These are phyloP conservation scores for Magnolia changhungtana DNA, from an alignment of 164 flowering plant species.

Conservation along the genomic window DNA sequence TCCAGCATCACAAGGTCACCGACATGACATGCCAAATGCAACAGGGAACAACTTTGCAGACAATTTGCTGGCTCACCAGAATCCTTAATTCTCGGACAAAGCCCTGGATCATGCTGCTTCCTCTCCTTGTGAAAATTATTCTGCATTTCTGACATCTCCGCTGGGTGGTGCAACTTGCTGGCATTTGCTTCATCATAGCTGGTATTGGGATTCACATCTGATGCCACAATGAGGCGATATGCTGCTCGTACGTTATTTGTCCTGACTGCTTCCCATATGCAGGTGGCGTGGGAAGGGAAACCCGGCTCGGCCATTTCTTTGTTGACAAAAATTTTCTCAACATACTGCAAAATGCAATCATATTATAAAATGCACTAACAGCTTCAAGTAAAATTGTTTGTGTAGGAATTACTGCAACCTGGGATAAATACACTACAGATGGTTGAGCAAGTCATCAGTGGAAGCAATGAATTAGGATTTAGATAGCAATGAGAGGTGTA, in stretches of 20 bases:
- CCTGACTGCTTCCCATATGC: constrained; percentile 82
- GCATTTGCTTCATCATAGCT: constrained; percentile 47
- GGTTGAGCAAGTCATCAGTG: background rate
- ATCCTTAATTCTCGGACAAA: constrained; percentile 42
- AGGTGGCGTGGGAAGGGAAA: constrained; percentile 24
- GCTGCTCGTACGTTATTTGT: constrained; percentile 50
- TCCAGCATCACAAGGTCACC: constrained; percentile 69
- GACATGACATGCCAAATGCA: constrained; percentile 78
- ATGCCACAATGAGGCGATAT: constrained; percentile 62
- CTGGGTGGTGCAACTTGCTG: constrained; percentile 29
- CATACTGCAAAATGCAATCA: constrained; percentile 53
- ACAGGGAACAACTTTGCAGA: constrained; percentile 71
- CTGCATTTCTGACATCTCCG: constrained; percentile 24
- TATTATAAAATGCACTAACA: background rate
- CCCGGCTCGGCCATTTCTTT: constrained; percentile 28
- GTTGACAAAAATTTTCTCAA: constrained; percentile 55
- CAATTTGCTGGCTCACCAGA: constrained; percentile 45
- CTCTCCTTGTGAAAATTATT: constrained; percentile 14
- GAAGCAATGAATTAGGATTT: background rate
- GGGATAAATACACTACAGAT: background rate
- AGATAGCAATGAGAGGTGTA: background rate
- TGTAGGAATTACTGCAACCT: background rate
- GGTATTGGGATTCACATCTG: constrained; percentile 50
- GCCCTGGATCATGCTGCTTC: constrained; percentile 38
- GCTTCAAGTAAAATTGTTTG: background rate